Base-by-base conservation (phyloP, 148 eudicot genomes). In the Tetragonia tetragonoides region DNA sequence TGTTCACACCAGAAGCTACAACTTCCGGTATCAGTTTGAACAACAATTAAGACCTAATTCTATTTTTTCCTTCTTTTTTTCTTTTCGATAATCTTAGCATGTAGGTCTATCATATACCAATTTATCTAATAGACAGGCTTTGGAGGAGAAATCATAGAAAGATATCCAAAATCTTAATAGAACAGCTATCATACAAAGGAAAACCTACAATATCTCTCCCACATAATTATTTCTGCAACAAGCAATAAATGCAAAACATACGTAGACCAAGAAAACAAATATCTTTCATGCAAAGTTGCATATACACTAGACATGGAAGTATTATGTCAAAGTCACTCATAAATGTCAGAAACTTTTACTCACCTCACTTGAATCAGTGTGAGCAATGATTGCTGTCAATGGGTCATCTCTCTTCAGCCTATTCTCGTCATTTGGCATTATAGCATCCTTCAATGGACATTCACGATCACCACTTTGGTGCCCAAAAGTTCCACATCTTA, bases 391-490 rank as follows among this genome's bases (percentile, higher is more conserved):
- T 72, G 94, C 88, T 10, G 97, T 96, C 86, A 96, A 87, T 73
- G 99, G 99, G 73, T 96, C 99, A 82, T 96, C 95, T 82, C 98
- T 86, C 83, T 96, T 93, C 73, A 93, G 81, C 75, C 99, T 90
- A 85, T 79, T 96, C 86, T 96, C 98, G 74, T 96, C 99, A 87
- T 85, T 93, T 67, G 98, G 99, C 99, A 93, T 96, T 81, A 96
- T 91, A 38, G 83, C 87, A 84, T 96, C 99, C 82, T 90, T 96
- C 84, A 96, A 66, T 34, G 99, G 97, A 77, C 99, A 96, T 72
- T 96, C 99, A 70, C 99, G 91, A 83, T 96, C 99, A 81, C 99
- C 99, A 84, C 97, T 96, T 81, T 96, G 99, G 81, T 96, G 99
- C 65, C 99, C 99, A 77, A 74, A 90, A 40, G 15, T 88, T 46